These are phyloP conservation scores for Dioscorea dumetorum DNA, from an alignment of 106 monocot genomes.

Conservation along the genomic window DNA sequence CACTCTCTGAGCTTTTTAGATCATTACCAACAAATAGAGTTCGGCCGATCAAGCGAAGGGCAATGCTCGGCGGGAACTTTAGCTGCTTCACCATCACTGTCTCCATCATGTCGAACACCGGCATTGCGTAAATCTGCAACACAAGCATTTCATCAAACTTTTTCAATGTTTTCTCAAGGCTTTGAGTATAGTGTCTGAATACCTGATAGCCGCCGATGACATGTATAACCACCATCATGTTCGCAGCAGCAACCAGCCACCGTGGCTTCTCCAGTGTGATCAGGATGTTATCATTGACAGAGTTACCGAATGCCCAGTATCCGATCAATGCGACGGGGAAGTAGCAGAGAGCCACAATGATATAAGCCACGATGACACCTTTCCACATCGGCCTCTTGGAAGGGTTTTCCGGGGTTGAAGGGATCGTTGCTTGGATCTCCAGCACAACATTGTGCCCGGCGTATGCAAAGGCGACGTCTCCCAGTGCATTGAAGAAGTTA, in stretches of 20 bases:
- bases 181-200: neutral
- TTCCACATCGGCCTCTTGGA: slow-evolving; percentile 56
- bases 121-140: slow-evolving; percentile 49
- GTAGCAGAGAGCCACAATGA: slow-evolving; percentile 39
- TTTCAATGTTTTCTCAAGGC: neutral
- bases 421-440: slow-evolving; percentile 61
- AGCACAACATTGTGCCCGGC: slow-evolving; percentile 45
- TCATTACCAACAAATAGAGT: slow-evolving; percentile 48
- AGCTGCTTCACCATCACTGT: slow-evolving; percentile 43
- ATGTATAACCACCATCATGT: slow-evolving; percentile 56
- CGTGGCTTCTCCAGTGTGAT: slow-evolving; percentile 32
- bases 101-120: slow-evolving; percentile 68
- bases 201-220: slow-evolving; percentile 66
- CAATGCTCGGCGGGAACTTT: slow-evolving; percentile 17
- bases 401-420: slow-evolving; percentile 41
- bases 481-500: slow-evolving; percentile 26
- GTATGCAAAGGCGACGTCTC: slow-evolving; percentile 23
- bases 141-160: neutral
- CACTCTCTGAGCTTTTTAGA: too few relatives aligned
- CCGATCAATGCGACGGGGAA: slow-evolving; percentile 50
- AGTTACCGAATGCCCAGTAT: slow-evolving; percentile 49
- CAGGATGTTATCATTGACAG: slow-evolving; percentile 43
- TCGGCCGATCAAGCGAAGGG: slow-evolving; percentile 39
- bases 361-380: slow-evolving; percentile 38
- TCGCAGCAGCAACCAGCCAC: slow-evolving; percentile 43